Evolutionary conservation across 148 eudicot species (phyloP).

Genomic region (Spergularia bocconei): DNA sequence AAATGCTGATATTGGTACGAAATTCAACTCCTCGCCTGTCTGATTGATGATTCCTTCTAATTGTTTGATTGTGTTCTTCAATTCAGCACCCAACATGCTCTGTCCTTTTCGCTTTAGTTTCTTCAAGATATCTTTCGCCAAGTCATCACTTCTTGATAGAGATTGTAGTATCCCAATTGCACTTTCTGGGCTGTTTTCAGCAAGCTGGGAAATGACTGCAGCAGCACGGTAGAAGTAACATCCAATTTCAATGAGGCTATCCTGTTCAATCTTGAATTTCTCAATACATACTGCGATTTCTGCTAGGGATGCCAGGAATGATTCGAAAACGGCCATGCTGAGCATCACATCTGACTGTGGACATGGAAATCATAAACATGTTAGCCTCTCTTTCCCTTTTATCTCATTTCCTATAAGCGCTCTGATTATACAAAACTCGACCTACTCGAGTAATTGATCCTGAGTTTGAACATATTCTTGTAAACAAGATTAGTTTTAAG

Average conservation of each 20-base stretch:
- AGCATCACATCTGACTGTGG: constrained; percentile 30
- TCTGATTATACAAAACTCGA: too few species aligned
- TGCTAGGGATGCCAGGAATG: constrained; percentile 47
- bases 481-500: too few species aligned
- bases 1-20: constrained; percentile 38
- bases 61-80: constrained; percentile 32
- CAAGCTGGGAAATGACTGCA: constrained; percentile 48
- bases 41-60: constrained; percentile 50
- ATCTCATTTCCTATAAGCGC: too few species aligned
- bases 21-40: constrained; percentile 59
- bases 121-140: constrained; percentile 37
- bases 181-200: constrained; percentile 32
- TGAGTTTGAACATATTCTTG: too few species aligned
- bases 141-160: constrained; percentile 32
- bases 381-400: neutral
- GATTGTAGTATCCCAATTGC: constrained; percentile 38
- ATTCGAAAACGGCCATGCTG: constrained; percentile 30
- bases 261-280: constrained; percentile 37
- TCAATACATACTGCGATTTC: constrained; percentile 39
- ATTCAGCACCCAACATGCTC: constrained; percentile 22
- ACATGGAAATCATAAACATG: neutral
- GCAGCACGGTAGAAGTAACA: constrained; percentile 58
- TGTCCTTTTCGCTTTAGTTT: constrained; percentile 30
- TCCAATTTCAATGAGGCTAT: constrained; percentile 48
- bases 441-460: too few species aligned